Evolutionary conservation across 139 green algal genomes (phyloP), one percentile per base, ranked within the genome.

Genomic region (Picocystis salinarum): DNA sequence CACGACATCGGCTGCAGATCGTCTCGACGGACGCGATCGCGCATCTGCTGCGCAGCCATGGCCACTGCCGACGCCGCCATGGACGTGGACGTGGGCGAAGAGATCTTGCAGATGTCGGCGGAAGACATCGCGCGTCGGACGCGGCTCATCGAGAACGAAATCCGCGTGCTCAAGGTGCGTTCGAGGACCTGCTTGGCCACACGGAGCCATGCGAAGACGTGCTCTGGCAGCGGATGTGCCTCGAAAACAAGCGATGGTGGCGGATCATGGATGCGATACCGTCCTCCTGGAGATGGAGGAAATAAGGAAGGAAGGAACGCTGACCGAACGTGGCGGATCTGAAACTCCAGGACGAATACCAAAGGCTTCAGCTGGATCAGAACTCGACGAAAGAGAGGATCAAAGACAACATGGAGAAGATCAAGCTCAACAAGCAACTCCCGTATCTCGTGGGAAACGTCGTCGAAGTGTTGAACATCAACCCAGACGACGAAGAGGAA

Each of bases 391-490:
- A 65, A 34, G 66, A 76, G 19, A 57, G 52, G 20, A 57, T 70
- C 23, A 78, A 73, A 47, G 62, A 74, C 40, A 96, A 95, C 64
- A 69, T 83, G 47, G 84, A 94, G 47, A 95, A 94, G 50, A 91
- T 95, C 52, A 96, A 96, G 64, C 69, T 96, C 9, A 96, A 95
- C 74, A 96, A 96, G 62, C 83, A 93, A 72, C 73, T 98, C 20
- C 88, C 88, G 4, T 98, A 98, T 67, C 71, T 99, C 15, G 89
- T 99, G 7, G 74, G 70, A 17, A 95, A 96, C 54, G 81, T 99
- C 19, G 89, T 99, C 18, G 89, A 99, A 62, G 80, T 89, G 28
- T 60, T 95, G 23, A 83, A 95, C 36, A 55, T 94, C 7, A 71
- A 81, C 40, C 80, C 83, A 0, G 86, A 95, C 9, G 60, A 70